A percentile compares a stretch with the other conserved stretches of the same genome.
These are phyloP conservation scores for Metschnikowia similis DNA, from an alignment of 805 yeast genomes.

Conservation along the genomic window DNA sequence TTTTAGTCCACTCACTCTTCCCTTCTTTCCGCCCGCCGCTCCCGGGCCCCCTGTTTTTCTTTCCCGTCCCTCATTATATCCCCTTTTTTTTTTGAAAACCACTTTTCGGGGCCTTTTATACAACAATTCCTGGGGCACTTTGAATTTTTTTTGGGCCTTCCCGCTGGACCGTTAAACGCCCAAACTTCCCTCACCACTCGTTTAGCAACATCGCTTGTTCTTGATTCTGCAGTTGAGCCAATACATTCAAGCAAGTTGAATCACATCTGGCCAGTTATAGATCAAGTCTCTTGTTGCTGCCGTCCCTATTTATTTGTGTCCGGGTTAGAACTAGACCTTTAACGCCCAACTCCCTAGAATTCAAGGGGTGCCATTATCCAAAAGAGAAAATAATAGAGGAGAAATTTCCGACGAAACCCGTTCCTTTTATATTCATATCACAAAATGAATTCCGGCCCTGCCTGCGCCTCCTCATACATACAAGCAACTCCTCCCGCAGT, in stretches of 20 bases:
- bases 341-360: not conserved
- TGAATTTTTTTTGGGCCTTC: not conserved
- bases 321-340: not conserved
- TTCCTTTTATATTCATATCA: not conserved
- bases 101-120: not conserved
- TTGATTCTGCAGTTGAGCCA: not conserved
- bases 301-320: not conserved
- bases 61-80: not conserved
- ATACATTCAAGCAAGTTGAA: slow-evolving; percentile 1
- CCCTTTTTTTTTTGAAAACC: not conserved
- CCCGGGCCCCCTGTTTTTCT: not conserved
- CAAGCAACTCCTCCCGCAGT: not conserved
- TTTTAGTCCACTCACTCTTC: not conserved
- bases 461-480: not conserved
- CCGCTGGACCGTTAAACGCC: not conserved
- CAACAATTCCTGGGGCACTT: not conserved
- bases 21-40: not conserved
- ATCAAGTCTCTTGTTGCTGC: not conserved
- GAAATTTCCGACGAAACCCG: not conserved
- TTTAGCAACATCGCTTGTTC: not conserved
- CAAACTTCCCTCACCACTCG: not conserved
- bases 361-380: not conserved
- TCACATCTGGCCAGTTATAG: not conserved
- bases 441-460: slow-evolving; percentile 2
- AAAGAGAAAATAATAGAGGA: not conserved